phyloP scores from a whole-genome alignment of 805 yeast genomes.

The Clavispora fructus region DNA sequence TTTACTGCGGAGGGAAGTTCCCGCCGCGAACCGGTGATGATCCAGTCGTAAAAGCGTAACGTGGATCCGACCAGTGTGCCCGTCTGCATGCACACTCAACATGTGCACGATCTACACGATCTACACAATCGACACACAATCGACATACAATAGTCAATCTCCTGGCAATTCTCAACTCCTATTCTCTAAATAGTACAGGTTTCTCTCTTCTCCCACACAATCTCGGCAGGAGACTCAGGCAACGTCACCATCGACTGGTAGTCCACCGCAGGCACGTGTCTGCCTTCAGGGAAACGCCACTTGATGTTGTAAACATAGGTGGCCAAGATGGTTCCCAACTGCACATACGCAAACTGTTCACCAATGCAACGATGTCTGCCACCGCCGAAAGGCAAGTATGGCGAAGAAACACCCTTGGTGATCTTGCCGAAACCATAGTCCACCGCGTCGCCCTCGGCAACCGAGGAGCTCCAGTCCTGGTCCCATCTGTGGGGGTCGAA shows the following conservation, averaged over 20 bases:
- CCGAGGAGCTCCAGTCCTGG: conserved; percentile 8
- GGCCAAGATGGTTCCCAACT: conserved; percentile 78
- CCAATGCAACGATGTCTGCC: conserved; percentile 99
- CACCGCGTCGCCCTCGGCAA: conserved; percentile 37
- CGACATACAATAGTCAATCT: background rate
- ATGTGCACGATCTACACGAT: too few relatives aligned
- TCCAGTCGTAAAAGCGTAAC: too few relatives aligned
- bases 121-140: too few relatives aligned
- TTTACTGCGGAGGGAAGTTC: too few relatives aligned
- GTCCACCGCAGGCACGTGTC: conserved; percentile 59
- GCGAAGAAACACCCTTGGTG: conserved; percentile 92
- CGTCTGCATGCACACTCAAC: too few relatives aligned
- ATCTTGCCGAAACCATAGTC: conserved; percentile 98
- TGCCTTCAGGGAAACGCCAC: conserved; percentile 54
- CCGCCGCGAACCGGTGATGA: too few relatives aligned
- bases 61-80: too few relatives aligned
- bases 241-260: conserved; percentile 90
- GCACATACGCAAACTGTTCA: conserved; percentile 95
- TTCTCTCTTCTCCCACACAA: conserved; percentile 65
- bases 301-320: conserved; percentile 69
- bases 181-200: conserved; percentile 22
- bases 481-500: conserved; percentile 91
- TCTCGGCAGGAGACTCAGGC: conserved; percentile 72
- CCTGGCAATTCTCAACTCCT: too few relatives aligned
- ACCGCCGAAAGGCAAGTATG: conserved; percentile 97